Evolutionary conservation across 352 stramenopile genomes (phyloP), one percentile per base, ranked within the genome.

Genomic region (Elongisporangium undulatum): DNA sequence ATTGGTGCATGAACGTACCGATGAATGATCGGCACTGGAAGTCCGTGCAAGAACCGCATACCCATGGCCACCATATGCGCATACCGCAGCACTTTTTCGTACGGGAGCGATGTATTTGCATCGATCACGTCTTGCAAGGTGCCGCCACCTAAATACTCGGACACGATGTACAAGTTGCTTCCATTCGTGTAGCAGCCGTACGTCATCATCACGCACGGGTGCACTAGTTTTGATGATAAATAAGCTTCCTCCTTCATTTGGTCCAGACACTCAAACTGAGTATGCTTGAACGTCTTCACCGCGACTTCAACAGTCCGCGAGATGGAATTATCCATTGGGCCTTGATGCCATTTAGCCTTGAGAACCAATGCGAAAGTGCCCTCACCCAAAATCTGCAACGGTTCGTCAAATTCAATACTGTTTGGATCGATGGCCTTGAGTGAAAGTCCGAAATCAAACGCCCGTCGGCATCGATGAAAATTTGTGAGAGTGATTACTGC

Each of bases 201-300:
- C 13, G 83, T 93, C 68, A 87, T 85, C 83, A 93, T 93, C 22
- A 93, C 79, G 55, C 81, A 90, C 19, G 81, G 83, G 23, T 93
- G 83, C 23, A 91, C 69, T 24, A 93, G 58, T 56, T 88, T 87
- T 7, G 81, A 93, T 34, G 83, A 87, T 23, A 93, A 55, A 45
- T 93, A 91, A 3, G 83, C 83, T 61, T 93, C 83, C 55, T 93
- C 83, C 55, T 93, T 90, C 61, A 91, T 85, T 53, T 89, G 75
- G 53, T 93, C 82, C 20, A 93, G 62, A 9, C 75, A 86, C 57
- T 90, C 81, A 21, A 90, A 87, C 51, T 89, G 77, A 4, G 75
- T 83, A 55, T 92, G 75, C 58, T 88, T 89, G 67, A 91, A 93
- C 8, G 81, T 90, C 69, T 93, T 93, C 15, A 93, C 83, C 2